phyloP scores from a whole-genome alignment of 257 asterid species.

The Solanum tarijense region DNA sequence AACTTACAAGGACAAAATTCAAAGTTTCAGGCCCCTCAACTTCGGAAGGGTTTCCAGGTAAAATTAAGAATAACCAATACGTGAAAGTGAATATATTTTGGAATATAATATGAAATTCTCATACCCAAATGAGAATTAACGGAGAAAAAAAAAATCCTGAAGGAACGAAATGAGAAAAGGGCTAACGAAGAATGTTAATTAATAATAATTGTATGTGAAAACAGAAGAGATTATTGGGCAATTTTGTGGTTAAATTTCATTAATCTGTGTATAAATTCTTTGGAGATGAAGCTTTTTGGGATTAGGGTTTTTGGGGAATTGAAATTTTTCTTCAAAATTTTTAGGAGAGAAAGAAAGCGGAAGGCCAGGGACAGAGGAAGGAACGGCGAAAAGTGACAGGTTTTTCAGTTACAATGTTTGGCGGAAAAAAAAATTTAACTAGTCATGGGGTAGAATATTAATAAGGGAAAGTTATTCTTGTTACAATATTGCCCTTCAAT shows the following conservation, averaged over 20 bases:
- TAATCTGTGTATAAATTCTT: not conserved
- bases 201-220: not conserved
- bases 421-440: not conserved
- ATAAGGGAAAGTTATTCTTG: not conserved
- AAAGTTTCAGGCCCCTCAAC: not conserved
- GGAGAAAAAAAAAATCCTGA: not conserved
- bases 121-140: not conserved
- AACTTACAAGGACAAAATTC: not conserved
- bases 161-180: not conserved
- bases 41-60: not conserved
- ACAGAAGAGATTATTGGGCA: not conserved
- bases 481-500: not conserved
- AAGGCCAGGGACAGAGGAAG: not conserved
- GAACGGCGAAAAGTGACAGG: slow-evolving; percentile 14
- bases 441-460: not conserved
- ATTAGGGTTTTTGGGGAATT: not conserved
- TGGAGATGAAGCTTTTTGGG: not conserved
- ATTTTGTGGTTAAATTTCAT: not conserved
- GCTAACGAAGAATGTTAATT: not conserved
- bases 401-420: slow-evolving; percentile 18
- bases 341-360: not conserved
- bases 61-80: not conserved
- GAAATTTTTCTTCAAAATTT: not conserved
- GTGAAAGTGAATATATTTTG: not conserved
- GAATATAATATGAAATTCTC: not conserved